Base-by-base conservation (phyloP, 2,329 filamentous ascomycete species). In the Rhinocladiella mackenziei region DNA sequence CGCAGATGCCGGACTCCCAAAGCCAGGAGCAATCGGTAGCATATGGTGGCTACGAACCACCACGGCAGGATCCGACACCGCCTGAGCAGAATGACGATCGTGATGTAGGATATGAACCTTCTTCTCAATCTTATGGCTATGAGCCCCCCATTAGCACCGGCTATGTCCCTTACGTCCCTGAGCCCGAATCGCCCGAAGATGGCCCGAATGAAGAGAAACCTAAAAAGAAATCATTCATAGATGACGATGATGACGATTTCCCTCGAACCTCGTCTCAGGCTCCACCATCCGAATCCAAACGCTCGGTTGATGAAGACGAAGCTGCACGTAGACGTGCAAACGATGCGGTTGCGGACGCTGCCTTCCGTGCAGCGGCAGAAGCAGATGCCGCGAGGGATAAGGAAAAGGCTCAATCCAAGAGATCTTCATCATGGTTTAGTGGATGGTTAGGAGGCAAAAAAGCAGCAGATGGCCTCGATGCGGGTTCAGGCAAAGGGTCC, bases 371-470 rank as follows among this genome's bases (percentile, higher is more conserved):
- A 5, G 55, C 55, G 5, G 56, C 56, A 14, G 56, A 57, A 48
- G 55, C 50, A 39, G 51, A 56, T 26, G 49, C 48, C 4, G 45
- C 45, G n/a, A 38, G 39, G 7, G 53, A 48, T 14, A 65, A 71
- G 50, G 68, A 70, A 55, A 76, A 76, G 62, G 66, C 68, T 7
- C 32, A 49, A 17, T 30, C 50, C 2, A 53, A 54, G 35, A 49
- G 43, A 34, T 45, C 43, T 8, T 53, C 51, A 22, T 82, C 85
- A 20, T 94, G 89, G 81, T 84, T 95, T 45, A 77, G 80, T 22
- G 82, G 87, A 38, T 96, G 89, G 89, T 94, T 94, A 50, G 79
- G 80, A 54, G 84, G 84, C 57, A 77, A 77, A 54, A 75, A 76
- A 45, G 65, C 68, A 51, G 78, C 80, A 57, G 82, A 85, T 62